Evolutionary conservation across 1,284 basidiomycete species (phyloP).

Genomic region (Caloboletus inedulis): DNA sequence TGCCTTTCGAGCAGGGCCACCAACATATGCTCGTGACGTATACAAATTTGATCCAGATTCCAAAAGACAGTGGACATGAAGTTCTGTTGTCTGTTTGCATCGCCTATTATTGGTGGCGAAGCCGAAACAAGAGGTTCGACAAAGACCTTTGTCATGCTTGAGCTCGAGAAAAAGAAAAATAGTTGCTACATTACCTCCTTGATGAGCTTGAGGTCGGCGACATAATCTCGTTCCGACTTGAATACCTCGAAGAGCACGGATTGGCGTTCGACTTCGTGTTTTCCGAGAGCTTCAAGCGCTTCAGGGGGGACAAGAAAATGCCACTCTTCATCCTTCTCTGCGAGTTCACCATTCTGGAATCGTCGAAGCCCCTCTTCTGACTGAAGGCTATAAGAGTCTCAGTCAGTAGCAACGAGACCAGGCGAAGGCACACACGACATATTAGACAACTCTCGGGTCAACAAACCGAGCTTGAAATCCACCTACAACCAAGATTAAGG

Average conservation of each 20-base stretch:
- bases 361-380: conserved; percentile 61
- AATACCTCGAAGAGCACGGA: conserved; percentile 80
- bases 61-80: conserved; percentile 76
- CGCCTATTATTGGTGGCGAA: conserved; percentile 54
- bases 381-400: conserved; percentile 40
- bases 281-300: conserved; percentile 64
- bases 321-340: conserved; percentile 72
- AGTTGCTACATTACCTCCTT: conserved; percentile 47
- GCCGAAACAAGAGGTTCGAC: conserved; percentile 56
- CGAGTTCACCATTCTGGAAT: conserved; percentile 62
- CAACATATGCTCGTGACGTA: conserved; percentile 66
- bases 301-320: conserved; percentile 66
- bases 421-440: conserved; percentile 47
- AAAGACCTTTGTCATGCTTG: conserved; percentile 50
- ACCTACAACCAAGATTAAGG: conserved; percentile 20
- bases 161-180: conserved; percentile 1
- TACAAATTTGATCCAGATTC: conserved; percentile 62
- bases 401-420: conserved; percentile 17
- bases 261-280: conserved; percentile 74
- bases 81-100: conserved; percentile 43
- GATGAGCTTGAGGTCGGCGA: conserved; percentile 66
- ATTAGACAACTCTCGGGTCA: conserved; percentile 51
- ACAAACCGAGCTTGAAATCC: conserved; percentile 31
- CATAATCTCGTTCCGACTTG: conserved; percentile 79
- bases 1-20: conserved; percentile 67